phyloP scores from a whole-genome alignment of 2,329 filamentous ascomycete genomes.

The Aspergillus fijiensis region DNA sequence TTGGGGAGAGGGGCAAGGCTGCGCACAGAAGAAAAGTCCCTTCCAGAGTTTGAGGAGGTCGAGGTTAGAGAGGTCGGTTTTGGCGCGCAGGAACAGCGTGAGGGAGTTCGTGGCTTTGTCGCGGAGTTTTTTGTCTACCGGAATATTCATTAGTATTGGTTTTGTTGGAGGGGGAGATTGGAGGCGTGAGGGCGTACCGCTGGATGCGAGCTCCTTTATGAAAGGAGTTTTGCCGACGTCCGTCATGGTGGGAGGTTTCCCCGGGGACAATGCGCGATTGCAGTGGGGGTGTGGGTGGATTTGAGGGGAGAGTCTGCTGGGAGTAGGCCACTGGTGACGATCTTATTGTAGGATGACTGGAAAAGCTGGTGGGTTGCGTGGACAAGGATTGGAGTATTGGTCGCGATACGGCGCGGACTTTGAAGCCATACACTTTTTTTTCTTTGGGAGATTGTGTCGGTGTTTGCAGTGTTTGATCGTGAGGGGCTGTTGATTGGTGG shows the following conservation, averaged over 20 bases:
- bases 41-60: constrained; percentile 92
- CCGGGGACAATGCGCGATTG: no score
- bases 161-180: background rate
- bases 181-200: constrained; percentile 56
- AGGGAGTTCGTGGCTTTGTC: constrained; percentile 76
- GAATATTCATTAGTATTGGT: constrained; percentile 9
- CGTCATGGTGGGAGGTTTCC: constrained; percentile 23
- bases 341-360: no score
- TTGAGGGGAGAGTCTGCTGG: no score
- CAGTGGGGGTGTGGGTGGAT: no score
- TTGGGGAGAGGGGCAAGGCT: background rate
- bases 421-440: constrained; percentile 15
- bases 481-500: constrained; percentile 10
- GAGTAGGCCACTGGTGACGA: background rate
- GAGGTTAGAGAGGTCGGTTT: constrained; percentile 60
- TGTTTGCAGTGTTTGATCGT: constrained; percentile 11
- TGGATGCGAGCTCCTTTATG: constrained; percentile 79
- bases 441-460: constrained; percentile 5
- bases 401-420: background rate
- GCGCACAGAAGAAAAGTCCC: constrained; percentile 78
- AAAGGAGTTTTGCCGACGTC: constrained; percentile 62
- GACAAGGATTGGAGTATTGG: background rate
- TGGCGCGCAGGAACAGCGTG: constrained; percentile 70
- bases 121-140: constrained; percentile 71
- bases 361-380: no score